Evolutionary conservation across 23 red algal genomes (phyloP), one percentile per base, ranked within the genome.

Genomic region (Gracilaria gracilis): DNA sequence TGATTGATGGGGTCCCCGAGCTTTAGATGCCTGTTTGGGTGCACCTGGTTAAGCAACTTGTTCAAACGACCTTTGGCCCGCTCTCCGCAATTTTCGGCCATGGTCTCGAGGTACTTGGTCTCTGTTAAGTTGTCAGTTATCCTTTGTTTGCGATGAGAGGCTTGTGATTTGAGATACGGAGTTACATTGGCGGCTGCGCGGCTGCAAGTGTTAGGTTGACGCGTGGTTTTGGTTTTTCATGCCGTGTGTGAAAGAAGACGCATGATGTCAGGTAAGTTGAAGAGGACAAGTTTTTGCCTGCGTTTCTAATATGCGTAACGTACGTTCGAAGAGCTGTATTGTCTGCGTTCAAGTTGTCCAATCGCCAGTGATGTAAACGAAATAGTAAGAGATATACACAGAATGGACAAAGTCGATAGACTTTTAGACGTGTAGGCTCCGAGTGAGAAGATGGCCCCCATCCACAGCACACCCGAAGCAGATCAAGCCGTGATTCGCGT

Each of bases 41-140:
- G 79, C 79, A 82, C 62, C 54, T 82, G 79, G 35, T 82, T 82
- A 17, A 82, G 79, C 47, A 82, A 25, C 31, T 82, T 82, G 54
- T 58, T 62, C 34, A 82, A 82, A 33, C 50, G 54, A 24, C 79
- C 50, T 48, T 82, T 82, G 20, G 54, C 79, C 34, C 79, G 35
- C n/a, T 82, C 62, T 16, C 50, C 79, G 36, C 79, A 58, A 8
- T 82, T 82, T 82, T 82, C 79, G 33, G 33, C 59, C 79, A 82
- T 82, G 51, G 50, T 62, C 32, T 82, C 79, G 51, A 82, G 47
- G 79, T 82, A 82, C 23, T 61, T 82, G 79, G 62, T 82, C 33
- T 82, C 79, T 4, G 53, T 59, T 11, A 62, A 32, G 53, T 82
- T 82, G 25, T 82, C 79, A 14, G 44, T 57, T 38, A 82, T 62